Percentiles rank a stretch among this genome's conserved stretches.
Conservation (phyloP, 129 eudicot species). For the Saposhnikovia divaricata region DNA sequence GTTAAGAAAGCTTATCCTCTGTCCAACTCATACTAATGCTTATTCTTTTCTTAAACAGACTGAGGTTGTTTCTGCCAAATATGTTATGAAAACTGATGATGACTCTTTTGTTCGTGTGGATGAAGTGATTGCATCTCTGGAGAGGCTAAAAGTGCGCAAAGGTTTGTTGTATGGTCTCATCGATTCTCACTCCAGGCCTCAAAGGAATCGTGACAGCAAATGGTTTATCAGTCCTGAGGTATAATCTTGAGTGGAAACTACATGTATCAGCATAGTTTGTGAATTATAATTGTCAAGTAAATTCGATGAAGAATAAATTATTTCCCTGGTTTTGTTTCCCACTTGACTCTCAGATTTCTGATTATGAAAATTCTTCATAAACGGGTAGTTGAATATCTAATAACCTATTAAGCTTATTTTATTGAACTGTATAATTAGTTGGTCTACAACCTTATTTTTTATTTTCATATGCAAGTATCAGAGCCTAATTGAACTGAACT, state of each 20-base stretch:
- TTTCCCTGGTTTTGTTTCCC: background rate
- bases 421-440: background rate
- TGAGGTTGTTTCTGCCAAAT: constrained; percentile 20
- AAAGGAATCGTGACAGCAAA: constrained; percentile 23
- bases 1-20: background rate
- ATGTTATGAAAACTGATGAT: constrained; percentile 34
- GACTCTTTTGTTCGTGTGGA: constrained; percentile 31
- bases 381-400: background rate
- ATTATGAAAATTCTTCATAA: background rate
- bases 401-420: background rate
- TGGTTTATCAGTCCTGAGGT: constrained; percentile 30
- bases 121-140: constrained; percentile 19
- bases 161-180: constrained; percentile 28
- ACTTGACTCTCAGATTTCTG: background rate
- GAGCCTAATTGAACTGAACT: background rate
- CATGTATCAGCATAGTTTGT: background rate
- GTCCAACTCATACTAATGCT: background rate
- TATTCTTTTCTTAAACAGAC: constrained; percentile 5
- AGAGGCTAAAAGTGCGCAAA: background rate
- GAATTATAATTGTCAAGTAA: background rate
- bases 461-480: background rate
- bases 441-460: background rate
- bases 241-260: background rate
- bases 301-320: background rate
- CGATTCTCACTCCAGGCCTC: constrained; percentile 15